Evolutionary conservation across 2,329 filamentous ascomycete genomes (phyloP).

Genomic region (Fusarium cyanostomum): DNA sequence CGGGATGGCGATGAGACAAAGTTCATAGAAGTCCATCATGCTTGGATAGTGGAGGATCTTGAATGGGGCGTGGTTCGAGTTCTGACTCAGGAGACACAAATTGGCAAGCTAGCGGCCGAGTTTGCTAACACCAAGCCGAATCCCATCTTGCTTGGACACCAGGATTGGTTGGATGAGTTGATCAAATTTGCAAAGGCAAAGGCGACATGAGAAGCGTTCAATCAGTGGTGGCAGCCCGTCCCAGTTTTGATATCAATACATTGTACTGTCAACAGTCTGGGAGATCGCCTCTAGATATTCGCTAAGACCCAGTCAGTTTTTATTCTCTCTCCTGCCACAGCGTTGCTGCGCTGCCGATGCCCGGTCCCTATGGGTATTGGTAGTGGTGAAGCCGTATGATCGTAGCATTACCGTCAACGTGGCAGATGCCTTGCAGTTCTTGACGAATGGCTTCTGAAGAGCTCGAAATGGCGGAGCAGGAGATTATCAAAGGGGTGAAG

Average conservation of each 20-base stretch:
- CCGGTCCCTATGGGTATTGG: too few relatives aligned
- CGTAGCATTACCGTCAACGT: background rate
- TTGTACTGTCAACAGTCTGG: too few relatives aligned
- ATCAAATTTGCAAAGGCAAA: slow-evolving; percentile 13
- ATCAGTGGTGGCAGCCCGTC: too few relatives aligned
- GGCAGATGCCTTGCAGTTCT: background rate
- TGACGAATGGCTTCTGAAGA: slow-evolving; percentile 1
- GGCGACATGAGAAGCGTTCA: too few relatives aligned
- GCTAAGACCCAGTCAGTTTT: too few relatives aligned
- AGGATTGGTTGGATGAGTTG: slow-evolving; percentile 44
- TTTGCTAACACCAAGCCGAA: slow-evolving; percentile 38
- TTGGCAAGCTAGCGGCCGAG: slow-evolving; percentile 38
- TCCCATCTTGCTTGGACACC: slow-evolving; percentile 43
- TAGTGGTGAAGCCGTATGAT: slow-evolving; percentile 3
- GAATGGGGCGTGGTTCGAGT: slow-evolving; percentile 42
- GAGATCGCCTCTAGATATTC: too few relatives aligned
- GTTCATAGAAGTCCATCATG: slow-evolving; percentile 42
- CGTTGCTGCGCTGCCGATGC: too few relatives aligned
- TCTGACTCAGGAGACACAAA: slow-evolving; percentile 45
- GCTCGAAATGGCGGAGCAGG: background rate
- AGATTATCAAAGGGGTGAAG: slow-evolving; percentile 1
- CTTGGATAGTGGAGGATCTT: slow-evolving; percentile 43
- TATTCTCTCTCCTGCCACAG: too few relatives aligned
- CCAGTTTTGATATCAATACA: too few relatives aligned
- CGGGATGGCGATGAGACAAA: slow-evolving; percentile 27